A percentile compares a stretch with the other conserved stretches of the same genome.
Evolutionary conservation across 1,284 basidiomycete genomes (phyloP).

Genomic region (Ustilago vetiveriae): DNA sequence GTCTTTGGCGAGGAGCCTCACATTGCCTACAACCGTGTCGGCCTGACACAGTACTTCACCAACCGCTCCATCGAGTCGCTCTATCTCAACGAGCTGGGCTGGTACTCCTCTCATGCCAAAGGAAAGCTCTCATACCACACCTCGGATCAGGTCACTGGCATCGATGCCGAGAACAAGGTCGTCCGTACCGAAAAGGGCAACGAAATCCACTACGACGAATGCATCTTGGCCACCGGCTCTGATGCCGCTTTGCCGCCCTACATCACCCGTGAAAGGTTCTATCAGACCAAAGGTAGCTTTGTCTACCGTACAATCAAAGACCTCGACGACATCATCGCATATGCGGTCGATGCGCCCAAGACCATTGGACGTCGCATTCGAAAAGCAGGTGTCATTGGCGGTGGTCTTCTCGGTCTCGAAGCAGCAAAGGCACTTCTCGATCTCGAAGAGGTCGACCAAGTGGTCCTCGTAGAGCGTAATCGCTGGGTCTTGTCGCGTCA

Average conservation of each 20-base stretch:
- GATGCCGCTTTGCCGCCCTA: slow-evolving; percentile 76
- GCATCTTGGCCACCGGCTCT: slow-evolving; percentile 76
- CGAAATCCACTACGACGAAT: slow-evolving; percentile 72
- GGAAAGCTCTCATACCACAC: slow-evolving; percentile 63
- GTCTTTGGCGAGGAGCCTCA: slow-evolving; percentile 74
- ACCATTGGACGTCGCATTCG: slow-evolving; percentile 42
- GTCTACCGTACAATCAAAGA: slow-evolving; percentile 76
- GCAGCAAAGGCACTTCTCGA: slow-evolving; percentile 79
- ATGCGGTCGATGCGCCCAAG: slow-evolving; percentile 42
- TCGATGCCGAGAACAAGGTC: slow-evolving; percentile 70
- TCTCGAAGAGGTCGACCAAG: slow-evolving; percentile 70
- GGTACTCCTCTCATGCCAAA: slow-evolving; percentile 71
- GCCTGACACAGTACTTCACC: slow-evolving; percentile 75
- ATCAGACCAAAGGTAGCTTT: slow-evolving; percentile 73
- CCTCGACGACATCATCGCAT: slow-evolving; percentile 55
- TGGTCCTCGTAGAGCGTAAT: slow-evolving; percentile 74
- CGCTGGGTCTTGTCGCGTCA: slow-evolving; percentile 77
- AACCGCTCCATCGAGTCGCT: slow-evolving; percentile 75
- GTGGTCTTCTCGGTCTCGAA: slow-evolving; percentile 78
- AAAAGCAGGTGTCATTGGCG: slow-evolving; percentile 75
- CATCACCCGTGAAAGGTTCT: slow-evolving; percentile 69
- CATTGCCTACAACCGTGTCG: slow-evolving; percentile 74
- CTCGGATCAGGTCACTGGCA: slow-evolving; percentile 69
- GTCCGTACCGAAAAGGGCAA: slow-evolving; percentile 72
- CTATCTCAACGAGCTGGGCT: slow-evolving; percentile 74